These are phyloP conservation scores for Macrotyloma uniflorum DNA, from an alignment of 306 rosid genomes.

Conservation along the genomic window DNA sequence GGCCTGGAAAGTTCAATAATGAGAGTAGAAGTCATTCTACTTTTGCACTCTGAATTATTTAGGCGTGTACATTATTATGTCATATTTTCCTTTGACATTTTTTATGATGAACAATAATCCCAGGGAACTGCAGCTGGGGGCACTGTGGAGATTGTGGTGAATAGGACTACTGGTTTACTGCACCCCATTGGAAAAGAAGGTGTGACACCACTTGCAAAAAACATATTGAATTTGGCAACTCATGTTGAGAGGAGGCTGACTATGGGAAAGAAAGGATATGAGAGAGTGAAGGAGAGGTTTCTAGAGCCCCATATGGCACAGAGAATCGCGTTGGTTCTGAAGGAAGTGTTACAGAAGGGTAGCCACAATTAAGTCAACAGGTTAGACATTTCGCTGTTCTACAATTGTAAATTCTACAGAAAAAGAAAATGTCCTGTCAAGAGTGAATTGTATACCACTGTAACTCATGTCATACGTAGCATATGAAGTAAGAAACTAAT, in stretches of 20 bases:
- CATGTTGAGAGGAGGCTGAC: slow-evolving; percentile 88
- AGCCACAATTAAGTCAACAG: slow-evolving; percentile 39
- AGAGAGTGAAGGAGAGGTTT: slow-evolving; percentile 81
- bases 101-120: background rate
- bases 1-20: background rate
- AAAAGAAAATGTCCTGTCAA: slow-evolving; percentile 2
- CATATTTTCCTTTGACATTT: slow-evolving; percentile 6
- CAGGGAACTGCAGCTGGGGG: slow-evolving; percentile 98
- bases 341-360: slow-evolving; percentile 66
- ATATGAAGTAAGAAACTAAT: slow-evolving; percentile 32
- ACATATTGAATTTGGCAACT: slow-evolving; percentile 79
- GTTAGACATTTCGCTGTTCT: background rate
- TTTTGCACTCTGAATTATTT: slow-evolving; percentile 3
- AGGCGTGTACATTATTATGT: background rate
- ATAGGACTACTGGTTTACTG: slow-evolving; percentile 77
- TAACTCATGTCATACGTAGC: slow-evolving; percentile 31
- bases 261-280: slow-evolving; percentile 81
- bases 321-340: slow-evolving; percentile 81
- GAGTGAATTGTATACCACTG: slow-evolving; percentile 12
- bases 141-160: slow-evolving; percentile 85
- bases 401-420: slow-evolving; percentile 38
- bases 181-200: slow-evolving; percentile 87
- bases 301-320: slow-evolving; percentile 80
- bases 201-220: slow-evolving; percentile 62
- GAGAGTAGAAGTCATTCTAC: background rate